A percentile compares a stretch with the other conserved stretches of the same genome.
Evolutionary conservation across 2,329 filamentous ascomycete species (phyloP).

Genomic region (Eutypa lata): DNA sequence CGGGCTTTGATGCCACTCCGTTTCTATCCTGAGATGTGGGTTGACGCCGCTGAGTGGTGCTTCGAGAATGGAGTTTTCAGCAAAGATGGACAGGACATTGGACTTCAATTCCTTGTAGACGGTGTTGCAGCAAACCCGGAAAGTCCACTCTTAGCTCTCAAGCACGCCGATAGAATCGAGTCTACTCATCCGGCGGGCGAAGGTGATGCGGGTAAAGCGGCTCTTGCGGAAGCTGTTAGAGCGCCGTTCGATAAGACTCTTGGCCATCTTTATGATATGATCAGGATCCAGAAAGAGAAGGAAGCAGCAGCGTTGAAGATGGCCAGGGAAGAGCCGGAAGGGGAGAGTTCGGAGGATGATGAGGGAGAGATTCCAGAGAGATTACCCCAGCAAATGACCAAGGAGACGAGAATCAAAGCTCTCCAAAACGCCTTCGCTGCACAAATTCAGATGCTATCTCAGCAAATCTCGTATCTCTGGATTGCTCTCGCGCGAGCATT

Average conservation of each 20-base stretch:
- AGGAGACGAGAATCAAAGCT: constrained; percentile 61
- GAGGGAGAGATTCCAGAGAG: constrained; percentile 43
- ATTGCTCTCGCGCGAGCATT: constrained; percentile 92
- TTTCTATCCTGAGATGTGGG: constrained; percentile 96
- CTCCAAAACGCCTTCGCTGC: constrained; percentile 66
- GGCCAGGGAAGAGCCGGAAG: constrained; percentile 24
- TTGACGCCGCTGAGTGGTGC: constrained; percentile 90
- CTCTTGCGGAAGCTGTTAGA: constrained; percentile 74
- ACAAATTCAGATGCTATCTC: constrained; percentile 73
- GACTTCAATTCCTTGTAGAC: constrained; percentile 74
- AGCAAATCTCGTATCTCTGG: constrained; percentile 90
- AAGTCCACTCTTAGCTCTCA: constrained; percentile 85
- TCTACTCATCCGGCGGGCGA: constrained; percentile 74
- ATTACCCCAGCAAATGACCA: constrained; percentile 48
- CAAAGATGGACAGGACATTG: constrained; percentile 58
- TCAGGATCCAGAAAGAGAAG: constrained; percentile 66
- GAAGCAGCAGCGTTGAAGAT: constrained; percentile 60
- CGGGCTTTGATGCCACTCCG: constrained; percentile 89
- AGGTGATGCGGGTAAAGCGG: constrained; percentile 67
- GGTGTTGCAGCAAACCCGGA: constrained; percentile 90
- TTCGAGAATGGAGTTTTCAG: constrained; percentile 66
- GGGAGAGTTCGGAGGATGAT: constrained; percentile 40
- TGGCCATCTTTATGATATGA: constrained; percentile 82
- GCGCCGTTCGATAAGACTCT: constrained; percentile 81
- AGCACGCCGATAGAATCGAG: constrained; percentile 85